Conservation (phyloP, 2,329 filamentous ascomycete genomes). For the Teratosphaeria nubilosa region DNA sequence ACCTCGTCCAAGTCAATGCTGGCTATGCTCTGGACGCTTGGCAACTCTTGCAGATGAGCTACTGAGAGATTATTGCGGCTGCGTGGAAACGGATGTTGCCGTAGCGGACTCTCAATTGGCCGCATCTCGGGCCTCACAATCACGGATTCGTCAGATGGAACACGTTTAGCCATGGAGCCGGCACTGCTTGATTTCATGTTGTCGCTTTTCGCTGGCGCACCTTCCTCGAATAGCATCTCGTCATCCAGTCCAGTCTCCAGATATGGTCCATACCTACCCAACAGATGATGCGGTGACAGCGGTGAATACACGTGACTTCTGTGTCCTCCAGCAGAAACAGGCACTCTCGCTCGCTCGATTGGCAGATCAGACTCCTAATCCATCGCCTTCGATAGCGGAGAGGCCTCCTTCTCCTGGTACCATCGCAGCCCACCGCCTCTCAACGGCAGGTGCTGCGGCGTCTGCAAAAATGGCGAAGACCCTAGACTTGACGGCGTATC, state of each 20-base stretch:
- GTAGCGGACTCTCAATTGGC: slow-evolving; percentile 18
- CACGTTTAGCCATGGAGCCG: neutral
- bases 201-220: neutral
- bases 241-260: slow-evolving; percentile 8
- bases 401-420: slow-evolving; percentile 11
- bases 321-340: slow-evolving; percentile 3
- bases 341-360: slow-evolving; percentile 4
- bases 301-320: slow-evolving; percentile 3
- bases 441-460: slow-evolving; percentile 30
- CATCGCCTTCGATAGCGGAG: slow-evolving; percentile 10
- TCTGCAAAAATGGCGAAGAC: slow-evolving; percentile 35
- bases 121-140: slow-evolving; percentile 2
- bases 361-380: slow-evolving; percentile 9
- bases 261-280: slow-evolving; percentile 36
- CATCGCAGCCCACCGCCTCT: slow-evolving; percentile 5
- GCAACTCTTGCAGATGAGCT: slow-evolving; percentile 6
- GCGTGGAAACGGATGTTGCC: slow-evolving; percentile 11
- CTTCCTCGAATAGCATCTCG: slow-evolving; percentile 1
- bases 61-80: slow-evolving; percentile 6
- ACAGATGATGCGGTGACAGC: slow-evolving; percentile 38
- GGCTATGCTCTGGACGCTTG: slow-evolving; percentile 15
- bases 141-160: slow-evolving; percentile 1
- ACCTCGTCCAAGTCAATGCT: slow-evolving; percentile 27
- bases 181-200: neutral
- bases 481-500: slow-evolving; percentile 13